Evolutionary conservation across 345 rosid species (phyloP).

Genomic region (Eucalyptus sideroxylon): DNA sequence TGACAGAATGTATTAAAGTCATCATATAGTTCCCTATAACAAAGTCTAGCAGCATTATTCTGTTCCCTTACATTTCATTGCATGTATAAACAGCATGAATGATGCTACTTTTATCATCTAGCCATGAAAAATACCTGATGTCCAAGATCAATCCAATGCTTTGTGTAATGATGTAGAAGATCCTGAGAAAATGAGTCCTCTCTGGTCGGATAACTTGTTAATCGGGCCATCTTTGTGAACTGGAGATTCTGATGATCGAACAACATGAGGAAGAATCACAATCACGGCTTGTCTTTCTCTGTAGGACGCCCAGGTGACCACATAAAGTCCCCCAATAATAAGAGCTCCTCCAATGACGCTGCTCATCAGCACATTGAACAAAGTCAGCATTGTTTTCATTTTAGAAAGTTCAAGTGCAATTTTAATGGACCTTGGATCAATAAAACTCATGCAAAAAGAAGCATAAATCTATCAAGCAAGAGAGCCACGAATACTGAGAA

Average conservation of each 20-base stretch:
- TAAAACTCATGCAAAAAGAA: neutral
- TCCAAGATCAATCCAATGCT: slow-evolving; percentile 11
- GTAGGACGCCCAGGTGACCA: slow-evolving; percentile 89
- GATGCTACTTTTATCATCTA: neutral
- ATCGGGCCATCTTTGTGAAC: slow-evolving; percentile 33
- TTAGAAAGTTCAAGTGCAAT: neutral
- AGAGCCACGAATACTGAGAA: neutral
- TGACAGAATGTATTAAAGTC: neutral
- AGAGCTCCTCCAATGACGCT: slow-evolving; percentile 77
- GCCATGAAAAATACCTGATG: neutral
- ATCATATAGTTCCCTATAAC: neutral
- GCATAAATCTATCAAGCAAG: neutral
- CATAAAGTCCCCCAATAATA: slow-evolving; percentile 66
- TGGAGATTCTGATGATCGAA: slow-evolving; percentile 40
- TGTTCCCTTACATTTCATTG: neutral
- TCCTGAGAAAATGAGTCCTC: slow-evolving; percentile 37
- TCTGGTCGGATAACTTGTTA: slow-evolving; percentile 11
- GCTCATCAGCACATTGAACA: neutral
- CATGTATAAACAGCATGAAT: neutral
- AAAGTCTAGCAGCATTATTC: neutral
- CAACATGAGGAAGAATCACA: slow-evolving; percentile 9
- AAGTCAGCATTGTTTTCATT: neutral
- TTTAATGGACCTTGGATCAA: neutral
- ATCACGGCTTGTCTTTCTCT: slow-evolving; percentile 28
- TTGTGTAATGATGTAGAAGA: slow-evolving; percentile 14